These are phyloP conservation scores for Coprinopsis strossmayeri DNA, from an alignment of 768 basidiomycete species.

Conservation along the genomic window DNA sequence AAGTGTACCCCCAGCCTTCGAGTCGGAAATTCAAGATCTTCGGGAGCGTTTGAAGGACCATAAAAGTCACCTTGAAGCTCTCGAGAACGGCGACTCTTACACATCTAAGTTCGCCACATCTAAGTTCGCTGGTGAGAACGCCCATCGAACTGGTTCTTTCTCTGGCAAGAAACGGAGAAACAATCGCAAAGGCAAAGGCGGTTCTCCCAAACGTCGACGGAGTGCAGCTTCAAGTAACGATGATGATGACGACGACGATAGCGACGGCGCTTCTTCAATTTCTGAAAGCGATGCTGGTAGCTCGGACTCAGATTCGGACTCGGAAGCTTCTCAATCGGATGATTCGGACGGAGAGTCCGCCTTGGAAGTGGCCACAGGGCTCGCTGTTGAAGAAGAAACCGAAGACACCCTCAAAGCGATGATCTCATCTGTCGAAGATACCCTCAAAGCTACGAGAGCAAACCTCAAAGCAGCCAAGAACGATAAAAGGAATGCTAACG, in stretches of 20 bases:
- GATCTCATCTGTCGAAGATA: slow-evolving; percentile 33
- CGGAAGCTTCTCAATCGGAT: slow-evolving; percentile 23
- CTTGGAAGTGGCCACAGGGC: slow-evolving; percentile 19
- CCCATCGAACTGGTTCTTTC: slow-evolving; percentile 13
- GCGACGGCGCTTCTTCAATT: not conserved
- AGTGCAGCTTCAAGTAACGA: slow-evolving; percentile 18
- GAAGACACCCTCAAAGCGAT: slow-evolving; percentile 38
- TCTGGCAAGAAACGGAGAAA: slow-evolving; percentile 52
- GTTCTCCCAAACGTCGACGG: slow-evolving; percentile 39
- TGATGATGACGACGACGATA: slow-evolving; percentile 26
- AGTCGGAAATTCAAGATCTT: slow-evolving; percentile 30
- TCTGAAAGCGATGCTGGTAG: not conserved
- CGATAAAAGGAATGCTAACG: slow-evolving; percentile 27
- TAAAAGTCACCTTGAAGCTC: slow-evolving; percentile 38
- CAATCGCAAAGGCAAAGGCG: slow-evolving; percentile 28
- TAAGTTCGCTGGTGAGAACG: slow-evolving; percentile 27
- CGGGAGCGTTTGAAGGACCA: slow-evolving; percentile 33
- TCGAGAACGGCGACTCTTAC: slow-evolving; percentile 39
- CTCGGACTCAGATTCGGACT: slow-evolving; percentile 7
- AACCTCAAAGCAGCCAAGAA: slow-evolving; percentile 30
- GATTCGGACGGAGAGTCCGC: slow-evolving; percentile 15
- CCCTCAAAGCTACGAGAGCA: slow-evolving; percentile 33
- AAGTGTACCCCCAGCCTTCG: slow-evolving; percentile 30
- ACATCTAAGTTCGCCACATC: slow-evolving; percentile 36
- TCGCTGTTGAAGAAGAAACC: slow-evolving; percentile 27